phyloP scores from a whole-genome alignment of 2,329 filamentous ascomycete species.

The Diaporthe citri region DNA sequence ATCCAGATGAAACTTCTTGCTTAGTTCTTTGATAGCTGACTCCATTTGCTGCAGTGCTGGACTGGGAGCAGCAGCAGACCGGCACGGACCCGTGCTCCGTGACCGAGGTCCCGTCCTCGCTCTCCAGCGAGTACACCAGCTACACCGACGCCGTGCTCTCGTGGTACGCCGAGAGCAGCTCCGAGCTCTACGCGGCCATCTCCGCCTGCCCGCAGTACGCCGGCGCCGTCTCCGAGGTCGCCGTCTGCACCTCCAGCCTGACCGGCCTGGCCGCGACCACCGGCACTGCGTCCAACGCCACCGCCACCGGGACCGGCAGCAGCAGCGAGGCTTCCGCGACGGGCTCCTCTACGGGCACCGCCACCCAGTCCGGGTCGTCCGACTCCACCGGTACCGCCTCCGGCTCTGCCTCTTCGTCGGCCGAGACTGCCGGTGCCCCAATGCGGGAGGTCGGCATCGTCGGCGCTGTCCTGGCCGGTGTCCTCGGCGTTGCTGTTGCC shows the following conservation, averaged over 20 bases:
- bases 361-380: slow-evolving; percentile 22
- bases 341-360: slow-evolving; percentile 25
- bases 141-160: slow-evolving; percentile 43
- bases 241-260: slow-evolving; percentile 8
- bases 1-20: too few relatives aligned
- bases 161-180: slow-evolving; percentile 45
- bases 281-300: slow-evolving; percentile 1
- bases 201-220: slow-evolving; percentile 45
- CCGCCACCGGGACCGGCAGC: slow-evolving; percentile 20
- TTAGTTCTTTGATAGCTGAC: too few relatives aligned
- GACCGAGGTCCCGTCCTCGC: slow-evolving; percentile 42
- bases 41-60: too few relatives aligned
- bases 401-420: slow-evolving; percentile 19
- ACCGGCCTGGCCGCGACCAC: slow-evolving; percentile 13
- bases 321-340: slow-evolving; percentile 19
- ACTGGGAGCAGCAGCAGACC: slow-evolving; percentile 41
- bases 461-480: slow-evolving; percentile 35
- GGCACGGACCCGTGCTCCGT: slow-evolving; percentile 45
- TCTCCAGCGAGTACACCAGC: slow-evolving; percentile 41
- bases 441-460: slow-evolving; percentile 30
- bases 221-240: slow-evolving; percentile 35
- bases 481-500: slow-evolving; percentile 35
- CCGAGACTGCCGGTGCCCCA: slow-evolving; percentile 30
- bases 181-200: slow-evolving; percentile 42
- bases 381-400: slow-evolving; percentile 20